phyloP scores from a whole-genome alignment of 306 rosid genomes.

The Ammopiptanthus mongolicus region DNA sequence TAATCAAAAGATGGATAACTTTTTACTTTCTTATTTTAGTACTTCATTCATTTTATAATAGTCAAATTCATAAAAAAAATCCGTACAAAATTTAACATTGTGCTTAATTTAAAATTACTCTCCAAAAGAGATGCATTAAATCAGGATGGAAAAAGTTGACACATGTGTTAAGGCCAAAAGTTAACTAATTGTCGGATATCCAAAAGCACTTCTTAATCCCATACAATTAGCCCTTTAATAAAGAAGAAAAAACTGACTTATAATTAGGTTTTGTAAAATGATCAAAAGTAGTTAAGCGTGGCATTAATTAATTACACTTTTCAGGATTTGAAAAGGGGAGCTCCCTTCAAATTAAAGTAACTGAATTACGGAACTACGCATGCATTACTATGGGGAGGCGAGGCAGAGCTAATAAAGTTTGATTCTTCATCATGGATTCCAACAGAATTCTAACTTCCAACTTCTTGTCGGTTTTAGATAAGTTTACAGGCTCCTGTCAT shows the following conservation, averaged over 20 bases:
- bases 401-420: conserved; percentile 18
- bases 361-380: conserved; percentile 31
- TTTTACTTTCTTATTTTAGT: no score
- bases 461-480: conserved; percentile 39
- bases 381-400: conserved; percentile 25
- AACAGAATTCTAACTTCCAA: conserved; percentile 55
- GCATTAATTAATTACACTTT: conserved; percentile 9
- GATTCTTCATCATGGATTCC: conserved; percentile 35
- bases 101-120: no score
- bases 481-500: conserved; percentile 13
- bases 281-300: conserved; percentile 42
- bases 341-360: conserved; percentile 36
- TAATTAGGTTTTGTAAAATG: conserved; percentile 22
- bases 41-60: no score
- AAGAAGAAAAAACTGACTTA: not conserved
- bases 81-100: no score
- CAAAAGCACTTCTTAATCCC: conserved; percentile 19
- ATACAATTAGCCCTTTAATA: not conserved
- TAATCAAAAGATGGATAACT: no score
- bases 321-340: conserved; percentile 3
- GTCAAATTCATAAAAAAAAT: no score
- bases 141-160: conserved; percentile 28
- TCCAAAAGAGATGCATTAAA: conserved; percentile 25
- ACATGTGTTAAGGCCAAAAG: conserved; percentile 41
- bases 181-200: conserved; percentile 32